phyloP scores from a whole-genome alignment of 495 filamentous ascomycete genomes.

The Lophiotrema nucula region DNA sequence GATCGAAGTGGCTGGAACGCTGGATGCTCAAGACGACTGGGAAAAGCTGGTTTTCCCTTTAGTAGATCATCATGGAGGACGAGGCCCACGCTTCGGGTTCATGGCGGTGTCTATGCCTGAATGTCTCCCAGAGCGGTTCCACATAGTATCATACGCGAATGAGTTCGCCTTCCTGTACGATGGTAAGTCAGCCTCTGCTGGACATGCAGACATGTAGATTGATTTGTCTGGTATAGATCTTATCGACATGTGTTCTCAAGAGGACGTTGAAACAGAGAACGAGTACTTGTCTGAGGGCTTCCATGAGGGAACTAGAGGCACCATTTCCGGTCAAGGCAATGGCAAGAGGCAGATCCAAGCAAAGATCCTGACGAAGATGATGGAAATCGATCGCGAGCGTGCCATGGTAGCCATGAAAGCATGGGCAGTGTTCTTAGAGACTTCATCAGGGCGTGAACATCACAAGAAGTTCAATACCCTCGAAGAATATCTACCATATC shows the following conservation, averaged over 20 bases:
- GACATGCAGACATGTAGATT: no score
- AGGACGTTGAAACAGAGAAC: no score
- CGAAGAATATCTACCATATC: neutral
- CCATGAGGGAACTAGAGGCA: neutral
- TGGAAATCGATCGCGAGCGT: neutral
- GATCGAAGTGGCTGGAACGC: neutral
- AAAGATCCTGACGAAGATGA: neutral
- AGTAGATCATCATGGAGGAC: neutral
- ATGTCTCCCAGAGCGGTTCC: neutral
- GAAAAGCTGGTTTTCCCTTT: neutral
- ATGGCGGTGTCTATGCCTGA: neutral
- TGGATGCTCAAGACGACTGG: neutral
- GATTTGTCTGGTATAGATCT: no score
- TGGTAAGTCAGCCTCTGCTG: no score
- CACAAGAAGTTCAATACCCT: neutral
- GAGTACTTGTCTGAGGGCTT: no score
- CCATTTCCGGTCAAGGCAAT: neutral
- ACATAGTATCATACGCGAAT: slow-evolving; percentile 1
- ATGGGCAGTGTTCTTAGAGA: neutral
- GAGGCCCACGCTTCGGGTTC: neutral
- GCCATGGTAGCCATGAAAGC: neutral
- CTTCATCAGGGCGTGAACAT: neutral
- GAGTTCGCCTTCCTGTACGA: slow-evolving; percentile 13
- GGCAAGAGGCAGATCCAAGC: slow-evolving; percentile 3
- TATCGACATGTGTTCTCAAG: no score